A percentile compares a stretch with the other conserved stretches of the same genome.
Evolutionary conservation across 164 flowering plant species (phyloP).

Genomic region (Chimonanthus praecox): DNA sequence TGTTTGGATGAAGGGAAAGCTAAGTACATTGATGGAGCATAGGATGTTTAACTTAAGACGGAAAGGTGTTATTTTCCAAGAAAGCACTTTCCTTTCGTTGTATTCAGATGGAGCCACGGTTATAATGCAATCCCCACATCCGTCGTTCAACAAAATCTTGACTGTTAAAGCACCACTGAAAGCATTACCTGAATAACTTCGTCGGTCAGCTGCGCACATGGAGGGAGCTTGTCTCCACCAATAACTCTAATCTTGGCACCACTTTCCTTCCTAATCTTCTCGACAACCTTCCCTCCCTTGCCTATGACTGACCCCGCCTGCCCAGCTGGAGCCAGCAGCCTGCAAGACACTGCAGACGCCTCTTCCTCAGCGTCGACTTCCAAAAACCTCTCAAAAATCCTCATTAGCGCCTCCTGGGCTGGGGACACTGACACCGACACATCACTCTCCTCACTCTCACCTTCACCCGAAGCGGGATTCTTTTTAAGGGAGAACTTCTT

Average conservation of each 20-base stretch:
- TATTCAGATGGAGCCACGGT: no score
- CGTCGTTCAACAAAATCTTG: no score
- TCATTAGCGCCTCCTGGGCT: constrained; percentile 55
- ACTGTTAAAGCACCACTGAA: no score
- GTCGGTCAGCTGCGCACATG: constrained; percentile 43
- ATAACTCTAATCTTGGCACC: constrained; percentile 61
- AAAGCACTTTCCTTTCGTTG: no score
- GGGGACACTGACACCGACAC: neutral
- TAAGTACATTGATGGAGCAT: no score
- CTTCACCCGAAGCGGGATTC: neutral
- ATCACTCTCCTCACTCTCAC: constrained; percentile 1
- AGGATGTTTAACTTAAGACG: no score
- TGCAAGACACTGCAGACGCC: constrained; percentile 32
- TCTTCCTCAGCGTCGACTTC: constrained; percentile 53
- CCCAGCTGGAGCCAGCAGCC: constrained; percentile 47
- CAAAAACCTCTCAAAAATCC: constrained; percentile 62
- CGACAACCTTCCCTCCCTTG: constrained; percentile 66
- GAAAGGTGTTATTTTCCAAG: no score
- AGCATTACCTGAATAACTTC: constrained; percentile 65
- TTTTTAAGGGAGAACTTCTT: constrained; percentile 19
- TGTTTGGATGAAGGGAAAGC: no score
- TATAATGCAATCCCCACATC: no score
- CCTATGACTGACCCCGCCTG: constrained; percentile 70
- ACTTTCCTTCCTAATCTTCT: constrained; percentile 58
- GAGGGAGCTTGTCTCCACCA: constrained; percentile 35